Conservation (phyloP, 495 filamentous ascomycete species). For the Umbilicaria muhlenbergii region DNA sequence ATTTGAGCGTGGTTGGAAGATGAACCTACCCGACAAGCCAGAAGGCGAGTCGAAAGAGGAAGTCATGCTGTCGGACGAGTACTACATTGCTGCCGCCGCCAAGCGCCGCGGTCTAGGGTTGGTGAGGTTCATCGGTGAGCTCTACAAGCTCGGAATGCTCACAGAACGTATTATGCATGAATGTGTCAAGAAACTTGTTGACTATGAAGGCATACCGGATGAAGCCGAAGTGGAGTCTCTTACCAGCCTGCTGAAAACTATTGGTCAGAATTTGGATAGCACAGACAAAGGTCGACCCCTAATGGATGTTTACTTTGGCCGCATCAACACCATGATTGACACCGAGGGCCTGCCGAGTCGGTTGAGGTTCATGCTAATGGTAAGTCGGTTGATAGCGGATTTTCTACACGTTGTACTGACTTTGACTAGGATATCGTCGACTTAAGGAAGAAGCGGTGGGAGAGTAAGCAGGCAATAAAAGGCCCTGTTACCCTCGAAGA, state of each 20-base stretch:
- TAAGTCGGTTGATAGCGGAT: conserved; percentile 17
- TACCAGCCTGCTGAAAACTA: conserved; percentile 78
- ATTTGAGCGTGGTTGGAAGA: conserved; percentile 97
- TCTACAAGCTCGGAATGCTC: conserved; percentile 97
- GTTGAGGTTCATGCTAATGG: conserved; percentile 87
- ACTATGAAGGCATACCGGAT: conserved; percentile 86
- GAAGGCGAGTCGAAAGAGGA: conserved; percentile 61
- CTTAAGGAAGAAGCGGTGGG: conserved; percentile 58
- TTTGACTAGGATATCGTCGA: conserved; percentile 60
- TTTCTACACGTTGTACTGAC: not conserved
- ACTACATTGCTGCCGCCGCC: conserved; percentile 88
- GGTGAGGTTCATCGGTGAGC: conserved; percentile 97
- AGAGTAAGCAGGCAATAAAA: conserved; percentile 74
- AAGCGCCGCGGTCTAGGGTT: conserved; percentile 95
- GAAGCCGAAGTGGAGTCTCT: conserved; percentile 93
- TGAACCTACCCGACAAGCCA: conserved; percentile 67
- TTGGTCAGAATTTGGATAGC: conserved; percentile 68
- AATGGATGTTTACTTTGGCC: conserved; percentile 88
- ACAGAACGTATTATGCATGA: conserved; percentile 99
- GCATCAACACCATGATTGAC: conserved; percentile 67
- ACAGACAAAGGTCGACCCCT: conserved; percentile 65
- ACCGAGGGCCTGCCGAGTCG: conserved; percentile 68
- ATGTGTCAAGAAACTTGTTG: conserved; percentile 90
- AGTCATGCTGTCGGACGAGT: conserved; percentile 86
- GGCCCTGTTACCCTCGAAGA: conserved; percentile 92